phyloP scores from a whole-genome alignment of 2,329 filamentous ascomycete genomes.

The Fusarium haematococcum region DNA sequence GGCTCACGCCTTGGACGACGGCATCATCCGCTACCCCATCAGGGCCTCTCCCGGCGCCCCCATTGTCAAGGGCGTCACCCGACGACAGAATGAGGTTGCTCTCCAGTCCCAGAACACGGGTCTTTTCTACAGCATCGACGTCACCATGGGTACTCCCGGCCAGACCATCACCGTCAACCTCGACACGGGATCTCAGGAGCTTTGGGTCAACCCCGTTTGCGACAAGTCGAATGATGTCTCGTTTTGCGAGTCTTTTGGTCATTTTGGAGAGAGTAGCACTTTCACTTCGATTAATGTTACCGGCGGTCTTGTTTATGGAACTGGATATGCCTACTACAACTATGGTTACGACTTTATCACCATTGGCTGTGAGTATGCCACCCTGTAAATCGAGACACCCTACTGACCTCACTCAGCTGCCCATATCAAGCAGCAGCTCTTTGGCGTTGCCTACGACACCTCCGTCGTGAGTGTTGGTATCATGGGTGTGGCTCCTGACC shows the following conservation, averaged over 20 bases:
- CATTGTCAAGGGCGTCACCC: constrained; percentile 42
- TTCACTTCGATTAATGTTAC: constrained; percentile 43
- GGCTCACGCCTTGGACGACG: constrained; percentile 38
- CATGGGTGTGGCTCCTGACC: constrained; percentile 50
- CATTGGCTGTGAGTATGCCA: constrained; percentile 47
- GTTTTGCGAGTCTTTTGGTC: constrained; percentile 46
- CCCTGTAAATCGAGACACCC: neutral
- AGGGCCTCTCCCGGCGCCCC: constrained; percentile 44
- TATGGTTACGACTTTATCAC: constrained; percentile 51
- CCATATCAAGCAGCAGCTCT: constrained; percentile 49
- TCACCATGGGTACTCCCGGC: constrained; percentile 53
- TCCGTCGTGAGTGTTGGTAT: constrained; percentile 47
- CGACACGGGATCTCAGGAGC: constrained; percentile 56
- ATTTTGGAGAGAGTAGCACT: constrained; percentile 48
- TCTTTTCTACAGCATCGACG: constrained; percentile 54
- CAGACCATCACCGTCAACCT: constrained; percentile 54
- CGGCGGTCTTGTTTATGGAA: constrained; percentile 47
- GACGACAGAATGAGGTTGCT: constrained; percentile 46
- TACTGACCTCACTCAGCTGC: constrained; percentile 40
- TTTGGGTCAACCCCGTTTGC: constrained; percentile 58
- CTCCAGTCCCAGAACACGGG: constrained; percentile 44
- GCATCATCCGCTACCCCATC: constrained; percentile 47
- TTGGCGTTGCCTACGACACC: constrained; percentile 52
- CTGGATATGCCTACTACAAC: constrained; percentile 48
- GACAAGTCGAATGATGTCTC: constrained; percentile 43